Evolutionary conservation across 2,329 filamentous ascomycete species (phyloP).

Genomic region (Fusarium lyarnte): DNA sequence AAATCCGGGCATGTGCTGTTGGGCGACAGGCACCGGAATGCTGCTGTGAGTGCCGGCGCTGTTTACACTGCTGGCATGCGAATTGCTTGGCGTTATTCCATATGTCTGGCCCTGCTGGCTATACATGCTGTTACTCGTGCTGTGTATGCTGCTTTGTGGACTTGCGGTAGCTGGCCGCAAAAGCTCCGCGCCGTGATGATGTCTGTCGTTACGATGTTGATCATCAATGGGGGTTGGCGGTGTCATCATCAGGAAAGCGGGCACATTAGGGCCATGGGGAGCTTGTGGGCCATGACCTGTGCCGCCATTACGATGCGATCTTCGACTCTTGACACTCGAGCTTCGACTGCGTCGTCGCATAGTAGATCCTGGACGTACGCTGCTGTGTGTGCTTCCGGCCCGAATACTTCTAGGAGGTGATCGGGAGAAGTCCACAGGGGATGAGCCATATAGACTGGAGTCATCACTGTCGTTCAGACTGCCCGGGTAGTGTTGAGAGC

Average conservation of each 20-base stretch:
- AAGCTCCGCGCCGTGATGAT: slow-evolving; percentile 44
- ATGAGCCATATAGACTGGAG: slow-evolving; percentile 63
- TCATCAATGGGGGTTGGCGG: slow-evolving; percentile 55
- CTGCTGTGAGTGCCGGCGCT: slow-evolving; percentile 31
- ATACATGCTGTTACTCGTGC: slow-evolving; percentile 33
- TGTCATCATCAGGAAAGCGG: slow-evolving; percentile 59
- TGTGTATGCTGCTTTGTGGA: slow-evolving; percentile 39
- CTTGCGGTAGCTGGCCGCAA: slow-evolving; percentile 48
- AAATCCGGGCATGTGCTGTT: slow-evolving; percentile 36
- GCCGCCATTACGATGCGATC: slow-evolving; percentile 53
- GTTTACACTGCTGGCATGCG: slow-evolving; percentile 13
- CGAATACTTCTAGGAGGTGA: slow-evolving; percentile 65
- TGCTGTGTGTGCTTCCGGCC: slow-evolving; percentile 58
- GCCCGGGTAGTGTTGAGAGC: slow-evolving; percentile 51
- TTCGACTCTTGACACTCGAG: slow-evolving; percentile 61
- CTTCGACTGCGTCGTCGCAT: slow-evolving; percentile 59
- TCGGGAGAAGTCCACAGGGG: slow-evolving; percentile 66
- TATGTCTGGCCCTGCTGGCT: slow-evolving; percentile 13
- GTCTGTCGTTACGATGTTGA: slow-evolving; percentile 28
- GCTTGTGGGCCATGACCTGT: slow-evolving; percentile 34
- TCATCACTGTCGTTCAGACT: slow-evolving; percentile 65
- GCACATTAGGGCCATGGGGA: slow-evolving; percentile 44
- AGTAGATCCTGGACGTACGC: slow-evolving; percentile 54
- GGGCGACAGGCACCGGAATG: slow-evolving; percentile 18
- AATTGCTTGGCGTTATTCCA: slow-evolving; percentile 21